phyloP scores from a whole-genome alignment of 257 asterid genomes.

The Capsicum chinense region DNA sequence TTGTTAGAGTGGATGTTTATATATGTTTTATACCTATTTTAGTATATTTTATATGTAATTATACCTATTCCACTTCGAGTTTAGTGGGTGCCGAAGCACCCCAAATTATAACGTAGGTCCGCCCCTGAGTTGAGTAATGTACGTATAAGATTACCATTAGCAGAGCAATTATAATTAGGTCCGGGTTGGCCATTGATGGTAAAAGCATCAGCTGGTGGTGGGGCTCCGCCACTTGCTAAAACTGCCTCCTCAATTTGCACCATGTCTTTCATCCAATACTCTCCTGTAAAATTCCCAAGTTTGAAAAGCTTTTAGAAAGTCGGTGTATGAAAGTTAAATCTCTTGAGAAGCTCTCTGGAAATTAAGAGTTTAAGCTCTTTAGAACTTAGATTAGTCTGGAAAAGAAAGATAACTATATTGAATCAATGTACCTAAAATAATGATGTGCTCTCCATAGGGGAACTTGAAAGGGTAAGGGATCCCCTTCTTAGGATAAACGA shows the following conservation, averaged over 20 bases:
- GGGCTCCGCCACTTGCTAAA: conserved; percentile 58
- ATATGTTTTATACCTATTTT: too few relatives aligned
- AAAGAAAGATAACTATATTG: not conserved
- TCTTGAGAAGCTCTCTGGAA: not conserved
- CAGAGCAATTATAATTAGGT: conserved; percentile 68
- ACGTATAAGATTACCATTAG: conserved; percentile 43
- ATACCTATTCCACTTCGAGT: too few relatives aligned
- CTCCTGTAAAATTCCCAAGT: conserved; percentile 45
- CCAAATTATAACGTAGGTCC: too few relatives aligned
- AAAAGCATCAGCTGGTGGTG: conserved; percentile 58
- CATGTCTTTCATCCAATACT: conserved; percentile 58
- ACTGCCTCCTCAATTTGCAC: conserved; percentile 52
- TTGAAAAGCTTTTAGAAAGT: not conserved
- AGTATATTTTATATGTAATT: too few relatives aligned
- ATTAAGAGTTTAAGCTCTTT: not conserved
- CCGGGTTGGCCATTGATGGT: conserved; percentile 80
- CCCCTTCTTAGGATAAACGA: conserved; percentile 57
- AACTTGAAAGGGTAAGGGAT: conserved; percentile 61
- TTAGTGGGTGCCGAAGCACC: too few relatives aligned
- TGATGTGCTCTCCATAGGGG: conserved; percentile 59
- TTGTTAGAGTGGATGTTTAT: too few relatives aligned
- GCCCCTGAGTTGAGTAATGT: not conserved
- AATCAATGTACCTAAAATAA: conserved; percentile 52
- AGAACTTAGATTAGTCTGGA: not conserved
- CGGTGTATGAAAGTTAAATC: not conserved